Evolutionary conservation across 371 early-diverging fungal genomes (phyloP), one percentile per base, ranked within the genome.

Genomic region (Mortierella sp.): DNA sequence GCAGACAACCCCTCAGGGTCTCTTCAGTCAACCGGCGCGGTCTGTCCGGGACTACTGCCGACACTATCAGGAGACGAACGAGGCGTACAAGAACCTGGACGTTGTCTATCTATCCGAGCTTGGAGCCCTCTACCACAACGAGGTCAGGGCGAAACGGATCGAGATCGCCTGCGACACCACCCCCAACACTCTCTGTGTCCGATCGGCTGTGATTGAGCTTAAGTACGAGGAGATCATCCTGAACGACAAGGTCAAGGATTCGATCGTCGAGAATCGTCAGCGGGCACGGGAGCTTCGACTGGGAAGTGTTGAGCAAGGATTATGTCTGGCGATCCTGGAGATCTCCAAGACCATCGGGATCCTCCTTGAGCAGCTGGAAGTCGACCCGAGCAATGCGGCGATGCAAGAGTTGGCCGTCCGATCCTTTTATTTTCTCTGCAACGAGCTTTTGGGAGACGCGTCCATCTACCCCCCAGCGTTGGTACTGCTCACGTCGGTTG

Each of bases 101-200:
- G 22, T 58, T 19, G 71, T 63, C 2, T 89, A 89, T 39, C 31
- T 86, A 0, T 67, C 76, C 5, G 77, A 84, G 24, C 71, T 89
- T 45, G 73, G 72, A 5, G 58, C 64, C 1, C 74, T 87, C 0
- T 86, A 88, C 31, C 71, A 75, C 11, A 83, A 85, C 64, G 85
- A 79, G 29, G 44, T 81, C 29, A 75, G 64, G 26, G 79, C 68
- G 4, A 61, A 80, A 10, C 74, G 76, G 16, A 34, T 87, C 29
- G 80, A 86, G 31, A 79, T 86, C 14, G 76, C 86, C 2, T 89
- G 89, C 34, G 71, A 74, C 22, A 80, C 77, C n/a, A 74, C 84
- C 1, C 87, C 87, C 5, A 75, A 82, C 50, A 61, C 75, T 0
- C 70, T 68, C 1, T 89, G 89, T 70, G 77, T 79, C 34, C 71